phyloP scores from a whole-genome alignment of 768 basidiomycete genomes.

The Piloderma croceum region DNA sequence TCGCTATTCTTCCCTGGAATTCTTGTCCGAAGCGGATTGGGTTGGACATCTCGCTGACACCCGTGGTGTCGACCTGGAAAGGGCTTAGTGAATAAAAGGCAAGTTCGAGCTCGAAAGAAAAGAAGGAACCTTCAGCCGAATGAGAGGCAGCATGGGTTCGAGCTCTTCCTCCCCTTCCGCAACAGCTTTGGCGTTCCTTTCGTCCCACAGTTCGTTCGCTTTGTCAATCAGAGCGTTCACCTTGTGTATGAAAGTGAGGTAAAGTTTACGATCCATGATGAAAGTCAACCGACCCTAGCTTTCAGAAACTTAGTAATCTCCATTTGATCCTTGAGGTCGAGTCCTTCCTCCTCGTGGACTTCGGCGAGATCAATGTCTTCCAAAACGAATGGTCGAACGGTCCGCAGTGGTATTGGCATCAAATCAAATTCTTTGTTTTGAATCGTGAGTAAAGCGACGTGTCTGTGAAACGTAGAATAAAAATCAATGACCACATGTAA shows the following conservation, averaged over 20 bases:
- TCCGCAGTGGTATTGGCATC: slow-evolving; percentile 80
- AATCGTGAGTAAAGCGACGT: slow-evolving; percentile 85
- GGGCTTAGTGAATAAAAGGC: not conserved
- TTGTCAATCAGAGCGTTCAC: slow-evolving; percentile 74
- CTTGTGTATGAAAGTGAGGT: slow-evolving; percentile 32
- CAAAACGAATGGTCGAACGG: slow-evolving; percentile 91
- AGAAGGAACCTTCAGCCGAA: slow-evolving; percentile 67
- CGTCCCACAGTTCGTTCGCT: slow-evolving; percentile 75
- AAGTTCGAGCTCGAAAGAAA: not conserved
- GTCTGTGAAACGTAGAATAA: slow-evolving; percentile 41
- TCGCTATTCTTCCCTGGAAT: slow-evolving; percentile 85
- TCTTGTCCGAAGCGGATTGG: slow-evolving; percentile 96
- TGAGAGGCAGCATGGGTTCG: slow-evolving; percentile 75
- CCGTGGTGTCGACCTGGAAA: slow-evolving; percentile 79
- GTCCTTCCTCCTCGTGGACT: slow-evolving; percentile 67
- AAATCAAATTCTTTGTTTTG: slow-evolving; percentile 85
- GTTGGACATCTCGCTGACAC: slow-evolving; percentile 87
- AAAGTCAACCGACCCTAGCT: slow-evolving; percentile 44
- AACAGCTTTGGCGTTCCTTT: slow-evolving; percentile 57
- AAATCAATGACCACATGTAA: not conserved
- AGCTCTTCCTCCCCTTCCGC: slow-evolving; percentile 58
- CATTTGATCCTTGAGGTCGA: slow-evolving; percentile 77
- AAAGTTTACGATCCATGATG: too few relatives aligned
- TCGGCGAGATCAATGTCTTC: slow-evolving; percentile 75
- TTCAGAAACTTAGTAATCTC: slow-evolving; percentile 80